Evolutionary conservation across 768 basidiomycete genomes (phyloP).

Genomic region (Suillus brevipes): DNA sequence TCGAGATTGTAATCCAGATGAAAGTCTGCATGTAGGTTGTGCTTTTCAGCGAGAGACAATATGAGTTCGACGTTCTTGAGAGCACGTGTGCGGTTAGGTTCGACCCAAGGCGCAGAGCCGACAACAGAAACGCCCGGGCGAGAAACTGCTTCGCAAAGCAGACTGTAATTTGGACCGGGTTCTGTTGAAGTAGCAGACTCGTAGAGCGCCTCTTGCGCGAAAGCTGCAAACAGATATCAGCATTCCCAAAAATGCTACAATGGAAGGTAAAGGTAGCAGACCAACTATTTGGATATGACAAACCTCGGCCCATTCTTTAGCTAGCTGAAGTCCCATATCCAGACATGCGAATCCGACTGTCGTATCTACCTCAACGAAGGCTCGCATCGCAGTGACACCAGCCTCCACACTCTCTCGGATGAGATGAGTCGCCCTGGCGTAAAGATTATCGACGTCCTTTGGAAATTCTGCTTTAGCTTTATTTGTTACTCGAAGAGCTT

Average conservation of each 20-base stretch:
- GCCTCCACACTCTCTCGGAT: conserved; percentile 57
- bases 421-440: conserved; percentile 51
- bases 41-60: conserved; percentile 43
- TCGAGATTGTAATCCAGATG: conserved; percentile 71
- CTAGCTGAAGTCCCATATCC: conserved; percentile 49
- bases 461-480: conserved; percentile 52
- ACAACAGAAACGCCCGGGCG: conserved; percentile 47
- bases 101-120: conserved; percentile 68
- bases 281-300: conserved; percentile 64
- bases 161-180: conserved; percentile 45
- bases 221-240: conserved; percentile 38
- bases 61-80: conserved; percentile 55
- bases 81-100: conserved; percentile 47
- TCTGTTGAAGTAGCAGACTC: conserved; percentile 30
- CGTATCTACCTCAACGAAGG: conserved; percentile 66
- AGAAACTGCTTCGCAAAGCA: conserved; percentile 45
- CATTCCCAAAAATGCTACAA: background rate
- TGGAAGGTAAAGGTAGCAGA: conserved; percentile 21
- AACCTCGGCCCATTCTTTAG: conserved; percentile 41
- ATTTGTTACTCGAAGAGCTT: conserved; percentile 55
- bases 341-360: conserved; percentile 56
- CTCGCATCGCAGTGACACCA: conserved; percentile 66
- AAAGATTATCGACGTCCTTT: conserved; percentile 44
- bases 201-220: conserved; percentile 63
- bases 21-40: conserved; percentile 54